These are phyloP conservation scores for Rosa multiflora DNA, from an alignment of 306 rosid species.

Conservation along the genomic window DNA sequence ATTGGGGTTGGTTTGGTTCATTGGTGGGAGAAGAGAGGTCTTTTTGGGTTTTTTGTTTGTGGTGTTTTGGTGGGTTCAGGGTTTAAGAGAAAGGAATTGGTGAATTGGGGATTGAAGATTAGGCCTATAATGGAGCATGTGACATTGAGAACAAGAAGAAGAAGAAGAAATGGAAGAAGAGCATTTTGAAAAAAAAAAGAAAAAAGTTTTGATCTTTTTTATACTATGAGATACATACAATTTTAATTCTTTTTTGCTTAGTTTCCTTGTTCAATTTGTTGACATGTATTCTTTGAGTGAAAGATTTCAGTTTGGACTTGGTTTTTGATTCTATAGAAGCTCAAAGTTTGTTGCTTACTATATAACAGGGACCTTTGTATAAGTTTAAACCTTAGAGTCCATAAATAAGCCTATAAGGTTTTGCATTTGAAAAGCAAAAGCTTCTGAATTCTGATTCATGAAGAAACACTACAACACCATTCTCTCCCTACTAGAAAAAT, in stretches of 20 bases:
- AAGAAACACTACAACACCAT: conserved; percentile 46
- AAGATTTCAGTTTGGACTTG: neutral
- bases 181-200: conserved; percentile 24
- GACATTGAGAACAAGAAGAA: conserved; percentile 4
- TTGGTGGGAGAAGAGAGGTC: conserved; percentile 31
- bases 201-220: neutral
- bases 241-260: neutral
- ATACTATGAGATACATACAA: neutral
- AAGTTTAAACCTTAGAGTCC: neutral
- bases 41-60: conserved; percentile 29
- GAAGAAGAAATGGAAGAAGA: conserved; percentile 25
- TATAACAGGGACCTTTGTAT: neutral
- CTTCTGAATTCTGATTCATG: conserved; percentile 8
- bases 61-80: conserved; percentile 38
- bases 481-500: conserved; percentile 47
- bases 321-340: neutral
- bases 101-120: conserved; percentile 28
- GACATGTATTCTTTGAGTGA: neutral
- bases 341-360: neutral
- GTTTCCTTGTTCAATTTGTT: neutral
- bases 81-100: conserved; percentile 33
- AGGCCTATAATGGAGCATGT: conserved; percentile 20
- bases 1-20: conserved; percentile 31
- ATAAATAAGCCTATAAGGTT: neutral
- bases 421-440: conserved; percentile 1